Evolutionary conservation across 2,329 filamentous ascomycete species (phyloP).

Genomic region (Fusarium neocosmosporiellum): DNA sequence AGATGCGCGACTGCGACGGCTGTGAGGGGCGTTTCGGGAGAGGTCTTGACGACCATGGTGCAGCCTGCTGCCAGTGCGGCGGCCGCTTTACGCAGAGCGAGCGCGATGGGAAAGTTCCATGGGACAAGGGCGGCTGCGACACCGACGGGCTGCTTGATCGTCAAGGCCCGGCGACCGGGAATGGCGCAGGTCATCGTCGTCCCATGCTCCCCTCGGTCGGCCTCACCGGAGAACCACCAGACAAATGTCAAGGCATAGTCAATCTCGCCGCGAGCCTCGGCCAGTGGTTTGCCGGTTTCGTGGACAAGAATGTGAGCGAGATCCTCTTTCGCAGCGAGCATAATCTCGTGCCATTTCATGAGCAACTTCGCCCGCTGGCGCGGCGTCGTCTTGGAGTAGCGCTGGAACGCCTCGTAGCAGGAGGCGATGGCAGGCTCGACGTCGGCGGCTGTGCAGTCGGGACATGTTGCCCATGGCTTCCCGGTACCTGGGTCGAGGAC

Average conservation of each 20-base stretch:
- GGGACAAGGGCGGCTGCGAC: conserved; percentile 50
- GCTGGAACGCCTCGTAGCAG: background rate
- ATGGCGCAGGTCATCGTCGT: conserved; percentile 68
- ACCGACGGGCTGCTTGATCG: conserved; percentile 67
- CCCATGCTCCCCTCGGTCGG: conserved; percentile 59
- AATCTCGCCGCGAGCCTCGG: conserved; percentile 65
- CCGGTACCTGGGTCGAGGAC: background rate
- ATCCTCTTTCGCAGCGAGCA: background rate
- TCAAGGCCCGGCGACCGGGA: conserved; percentile 74
- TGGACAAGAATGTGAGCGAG: conserved; percentile 47
- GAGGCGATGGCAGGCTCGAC: background rate
- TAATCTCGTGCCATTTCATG: background rate
- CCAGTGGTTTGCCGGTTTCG: conserved; percentile 68
- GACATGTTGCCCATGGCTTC: background rate
- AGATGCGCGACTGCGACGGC: conserved; percentile 76
- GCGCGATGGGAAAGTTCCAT: conserved; percentile 71
- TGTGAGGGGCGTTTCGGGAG: conserved; percentile 79
- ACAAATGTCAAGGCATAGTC: conserved; percentile 66
- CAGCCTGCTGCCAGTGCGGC: conserved; percentile 77
- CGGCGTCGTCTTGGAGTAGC: background rate
- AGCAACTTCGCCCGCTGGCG: background rate
- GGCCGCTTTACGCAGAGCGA: conserved; percentile 59
- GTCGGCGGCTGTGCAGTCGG: background rate
- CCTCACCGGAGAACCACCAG: conserved; percentile 67
- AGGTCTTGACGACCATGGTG: conserved; percentile 80